These are phyloP conservation scores for Adenanthera pavonina DNA, from an alignment of 306 rosid genomes.

Conservation along the genomic window DNA sequence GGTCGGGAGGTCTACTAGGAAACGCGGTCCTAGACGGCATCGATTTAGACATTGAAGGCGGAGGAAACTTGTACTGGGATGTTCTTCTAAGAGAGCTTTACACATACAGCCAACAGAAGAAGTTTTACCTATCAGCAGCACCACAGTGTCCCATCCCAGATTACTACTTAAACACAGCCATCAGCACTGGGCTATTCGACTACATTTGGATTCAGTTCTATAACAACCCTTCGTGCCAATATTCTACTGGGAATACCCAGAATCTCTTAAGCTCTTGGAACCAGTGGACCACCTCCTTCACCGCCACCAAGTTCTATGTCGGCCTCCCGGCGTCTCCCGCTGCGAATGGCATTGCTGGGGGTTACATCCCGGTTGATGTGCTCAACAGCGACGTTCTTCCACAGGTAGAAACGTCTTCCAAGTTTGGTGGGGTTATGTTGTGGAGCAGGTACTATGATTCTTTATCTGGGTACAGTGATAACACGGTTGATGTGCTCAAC, in stretches of 20 bases:
- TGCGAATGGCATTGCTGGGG: conserved; percentile 26
- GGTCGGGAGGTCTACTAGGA: conserved; percentile 36
- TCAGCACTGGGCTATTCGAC: background rate
- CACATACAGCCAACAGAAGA: background rate
- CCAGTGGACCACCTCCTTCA: conserved; percentile 41
- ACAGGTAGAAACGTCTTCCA: conserved; percentile 35
- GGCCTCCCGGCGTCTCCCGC: conserved; percentile 54
- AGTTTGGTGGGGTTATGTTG: conserved; percentile 22
- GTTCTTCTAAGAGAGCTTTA: conserved; percentile 31
- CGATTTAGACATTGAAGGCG: conserved; percentile 58
- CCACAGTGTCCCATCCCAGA: conserved; percentile 43
- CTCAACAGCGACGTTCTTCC: conserved; percentile 55
- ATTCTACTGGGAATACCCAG: background rate
- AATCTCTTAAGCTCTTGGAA: conserved; percentile 46
- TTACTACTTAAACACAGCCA: background rate
- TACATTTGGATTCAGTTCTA: conserved; percentile 10
- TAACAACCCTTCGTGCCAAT: background rate
- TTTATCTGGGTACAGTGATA: too few species aligned
- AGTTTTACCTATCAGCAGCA: conserved; percentile 48
- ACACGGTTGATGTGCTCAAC: too few species aligned
- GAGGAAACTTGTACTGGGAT: conserved; percentile 36
- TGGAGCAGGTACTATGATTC: background rate
- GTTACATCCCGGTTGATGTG: conserved; percentile 48
- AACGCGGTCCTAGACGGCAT: conserved; percentile 51
- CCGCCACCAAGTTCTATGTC: conserved; percentile 31